Percentiles rank a stretch among this genome's conserved stretches.
Evolutionary conservation across 1,284 basidiomycete genomes (phyloP).

Genomic region (Tilletia indica): DNA sequence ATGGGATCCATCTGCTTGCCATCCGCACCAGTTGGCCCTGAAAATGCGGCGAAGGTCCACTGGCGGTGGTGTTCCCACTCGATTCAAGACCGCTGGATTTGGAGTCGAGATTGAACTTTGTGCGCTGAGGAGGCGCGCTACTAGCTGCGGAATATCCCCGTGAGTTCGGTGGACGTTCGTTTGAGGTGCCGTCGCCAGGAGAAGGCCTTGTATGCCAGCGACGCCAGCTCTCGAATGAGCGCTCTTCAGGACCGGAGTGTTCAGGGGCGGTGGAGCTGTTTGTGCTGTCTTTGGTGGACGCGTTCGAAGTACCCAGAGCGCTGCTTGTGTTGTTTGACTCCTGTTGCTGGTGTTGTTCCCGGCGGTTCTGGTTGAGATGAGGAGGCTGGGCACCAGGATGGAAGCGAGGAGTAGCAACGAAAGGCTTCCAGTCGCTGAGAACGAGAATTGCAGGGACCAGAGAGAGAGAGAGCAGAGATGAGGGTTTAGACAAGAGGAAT

Average conservation of each 20-base stretch:
- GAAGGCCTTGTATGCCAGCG: constrained; percentile 1
- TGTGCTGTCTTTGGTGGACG: background rate
- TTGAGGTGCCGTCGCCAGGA: background rate
- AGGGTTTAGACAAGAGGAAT: no score
- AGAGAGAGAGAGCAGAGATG: background rate
- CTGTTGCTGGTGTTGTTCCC: background rate
- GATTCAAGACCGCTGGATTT: background rate
- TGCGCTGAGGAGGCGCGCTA: constrained; percentile 1
- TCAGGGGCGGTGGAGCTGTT: background rate
- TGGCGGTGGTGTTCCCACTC: background rate
- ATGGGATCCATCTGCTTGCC: constrained; percentile 67
- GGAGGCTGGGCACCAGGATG: background rate
- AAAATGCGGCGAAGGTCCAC: constrained; percentile 4
- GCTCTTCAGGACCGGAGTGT: background rate
- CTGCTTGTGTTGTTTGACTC: background rate
- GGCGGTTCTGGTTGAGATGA: background rate
- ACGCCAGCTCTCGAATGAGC: constrained; percentile 10
- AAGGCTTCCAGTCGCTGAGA: constrained; percentile 9
- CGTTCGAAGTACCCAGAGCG: background rate
- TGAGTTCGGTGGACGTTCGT: background rate
- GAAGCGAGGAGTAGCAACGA: background rate
- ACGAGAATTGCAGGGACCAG: no score
- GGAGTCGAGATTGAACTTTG: constrained; percentile 11
- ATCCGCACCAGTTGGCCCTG: background rate
- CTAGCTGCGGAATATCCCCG: background rate